Percentiles rank a stretch among this genome's conserved stretches.
Conservation (phyloP, 2,329 filamentous ascomycete species). For the Aspergillus thermomutatus region DNA sequence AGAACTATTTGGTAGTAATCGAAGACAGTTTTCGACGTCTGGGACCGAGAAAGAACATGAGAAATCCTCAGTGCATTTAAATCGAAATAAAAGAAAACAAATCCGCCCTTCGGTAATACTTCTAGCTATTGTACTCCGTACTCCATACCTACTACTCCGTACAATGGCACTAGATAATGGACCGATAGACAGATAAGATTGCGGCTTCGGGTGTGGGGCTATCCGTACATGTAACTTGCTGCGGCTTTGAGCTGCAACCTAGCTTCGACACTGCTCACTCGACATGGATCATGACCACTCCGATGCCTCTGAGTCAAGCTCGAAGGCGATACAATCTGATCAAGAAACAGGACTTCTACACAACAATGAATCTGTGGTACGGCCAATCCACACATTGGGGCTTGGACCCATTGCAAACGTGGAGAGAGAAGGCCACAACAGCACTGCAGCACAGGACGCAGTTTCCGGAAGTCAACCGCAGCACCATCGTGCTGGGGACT, state of each 20-base stretch:
- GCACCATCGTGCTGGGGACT: background rate
- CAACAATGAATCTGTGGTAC: slow-evolving; percentile 9
- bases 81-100: background rate
- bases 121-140: background rate
- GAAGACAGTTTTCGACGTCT: background rate
- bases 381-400: slow-evolving; percentile 4
- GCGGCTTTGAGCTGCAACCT: slow-evolving; percentile 1
- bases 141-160: background rate
- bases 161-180: background rate
- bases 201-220: slow-evolving; percentile 2
- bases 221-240: slow-evolving; percentile 10
- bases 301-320: slow-evolving; percentile 20
- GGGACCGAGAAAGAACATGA: background rate
- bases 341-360: slow-evolving; percentile 9
- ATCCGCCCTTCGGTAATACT: background rate
- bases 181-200: slow-evolving; percentile 3
- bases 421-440: slow-evolving; percentile 6
- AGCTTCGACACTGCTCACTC: slow-evolving; percentile 9
- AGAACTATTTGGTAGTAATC: background rate
- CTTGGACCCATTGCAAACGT: slow-evolving; percentile 7
- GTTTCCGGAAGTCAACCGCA: slow-evolving; percentile 4
- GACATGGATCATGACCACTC: slow-evolving; percentile 31
- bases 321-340: slow-evolving; percentile 14
- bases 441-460: background rate
- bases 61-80: background rate